These are phyloP conservation scores for Angomonas ambiguus DNA, from an alignment of 208 protist genomes.

Conservation along the genomic window DNA sequence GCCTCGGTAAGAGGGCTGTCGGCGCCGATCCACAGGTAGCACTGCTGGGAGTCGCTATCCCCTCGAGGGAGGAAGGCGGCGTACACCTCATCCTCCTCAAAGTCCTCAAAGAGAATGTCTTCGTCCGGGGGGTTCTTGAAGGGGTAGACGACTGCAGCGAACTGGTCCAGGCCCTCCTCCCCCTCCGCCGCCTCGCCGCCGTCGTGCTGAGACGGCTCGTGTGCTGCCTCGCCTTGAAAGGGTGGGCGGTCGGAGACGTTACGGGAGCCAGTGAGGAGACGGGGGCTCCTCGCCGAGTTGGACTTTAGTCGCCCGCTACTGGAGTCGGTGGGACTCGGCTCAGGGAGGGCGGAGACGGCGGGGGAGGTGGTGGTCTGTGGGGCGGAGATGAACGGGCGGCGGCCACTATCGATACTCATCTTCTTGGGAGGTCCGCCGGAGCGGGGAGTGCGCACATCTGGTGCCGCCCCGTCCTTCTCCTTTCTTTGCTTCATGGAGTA, in stretches of 20 bases:
- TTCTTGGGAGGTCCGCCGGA: background rate
- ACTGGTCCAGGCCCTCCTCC: background rate
- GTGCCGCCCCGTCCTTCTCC: background rate
- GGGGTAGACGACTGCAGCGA: conserved; percentile 22
- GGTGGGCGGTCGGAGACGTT: background rate
- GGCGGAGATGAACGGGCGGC: background rate
- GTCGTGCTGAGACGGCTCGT: background rate
- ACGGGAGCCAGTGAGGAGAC: background rate
- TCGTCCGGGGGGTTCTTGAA: conserved; percentile 27
- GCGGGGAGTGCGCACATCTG: background rate
- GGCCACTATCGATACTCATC: background rate
- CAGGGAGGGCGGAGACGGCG: background rate
- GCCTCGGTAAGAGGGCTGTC: conserved; percentile 21
- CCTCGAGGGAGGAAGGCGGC: conserved; percentile 36
- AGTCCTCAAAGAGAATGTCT: conserved; percentile 42
- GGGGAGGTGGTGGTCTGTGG: background rate
- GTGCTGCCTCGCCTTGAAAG: background rate
- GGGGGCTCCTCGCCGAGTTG: background rate
- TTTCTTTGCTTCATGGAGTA: background rate
- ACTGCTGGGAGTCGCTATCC: background rate
- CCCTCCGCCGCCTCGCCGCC: background rate
- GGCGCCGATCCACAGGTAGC: conserved; percentile 54
- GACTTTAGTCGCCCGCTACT: background rate
- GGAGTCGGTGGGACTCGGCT: background rate
- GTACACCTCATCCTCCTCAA: conserved; percentile 48